These are phyloP conservation scores for Clohesyomyces aquaticus DNA, from an alignment of 495 filamentous ascomycete genomes.

Conservation along the genomic window DNA sequence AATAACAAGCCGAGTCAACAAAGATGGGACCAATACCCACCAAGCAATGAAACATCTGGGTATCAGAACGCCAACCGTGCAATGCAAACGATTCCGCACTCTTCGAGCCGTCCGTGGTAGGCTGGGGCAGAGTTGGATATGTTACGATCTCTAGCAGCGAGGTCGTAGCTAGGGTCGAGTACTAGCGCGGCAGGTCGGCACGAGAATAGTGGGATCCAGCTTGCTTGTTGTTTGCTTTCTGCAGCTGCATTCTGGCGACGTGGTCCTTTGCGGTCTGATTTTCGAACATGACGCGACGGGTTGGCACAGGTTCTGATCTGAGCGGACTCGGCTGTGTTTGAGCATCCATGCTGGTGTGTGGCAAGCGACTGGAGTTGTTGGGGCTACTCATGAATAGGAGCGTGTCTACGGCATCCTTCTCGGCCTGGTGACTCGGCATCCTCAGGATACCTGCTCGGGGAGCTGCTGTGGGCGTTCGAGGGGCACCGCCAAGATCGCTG, in stretches of 20 bases:
- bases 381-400: constrained; percentile 87
- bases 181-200: constrained; percentile 12
- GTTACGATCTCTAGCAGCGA: neutral
- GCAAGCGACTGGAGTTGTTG: constrained; percentile 61
- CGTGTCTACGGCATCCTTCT: constrained; percentile 86
- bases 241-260: neutral
- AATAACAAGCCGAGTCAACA: neutral
- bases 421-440: constrained; percentile 68
- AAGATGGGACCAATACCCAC: neutral
- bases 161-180: neutral
- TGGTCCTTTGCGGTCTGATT: constrained; percentile 9
- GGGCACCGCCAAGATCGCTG: constrained; percentile 27
- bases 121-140: neutral
- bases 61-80: constrained; percentile 36
- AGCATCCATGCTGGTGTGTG: constrained; percentile 32
- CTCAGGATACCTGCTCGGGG: constrained; percentile 47
- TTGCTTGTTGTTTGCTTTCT: neutral
- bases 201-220: constrained; percentile 6
- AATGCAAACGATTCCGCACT: constrained; percentile 21
- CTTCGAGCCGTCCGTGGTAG: neutral
- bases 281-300: constrained; percentile 41
- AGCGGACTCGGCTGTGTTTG: constrained; percentile 34
- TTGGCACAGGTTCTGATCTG: constrained; percentile 23
- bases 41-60: constrained; percentile 23
- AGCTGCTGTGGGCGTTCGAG: constrained; percentile 31